Evolutionary conservation across 169 alveolate species (phyloP).

Genomic region (Eimeria acervulina): DNA sequence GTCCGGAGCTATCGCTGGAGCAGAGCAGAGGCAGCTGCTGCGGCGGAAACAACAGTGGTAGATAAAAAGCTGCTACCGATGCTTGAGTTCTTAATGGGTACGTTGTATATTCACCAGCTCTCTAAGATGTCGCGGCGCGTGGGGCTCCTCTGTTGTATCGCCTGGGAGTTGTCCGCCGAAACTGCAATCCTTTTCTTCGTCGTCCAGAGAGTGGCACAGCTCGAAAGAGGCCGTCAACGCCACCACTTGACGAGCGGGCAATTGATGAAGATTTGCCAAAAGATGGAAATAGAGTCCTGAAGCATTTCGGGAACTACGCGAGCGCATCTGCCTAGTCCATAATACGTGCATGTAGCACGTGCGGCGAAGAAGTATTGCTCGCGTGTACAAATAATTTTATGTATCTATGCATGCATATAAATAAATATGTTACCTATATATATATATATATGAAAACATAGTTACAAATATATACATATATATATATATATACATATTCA

Average conservation of each 20-base stretch:
- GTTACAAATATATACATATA: neutral
- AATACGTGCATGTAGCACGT: neutral
- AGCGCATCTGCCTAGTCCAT: neutral
- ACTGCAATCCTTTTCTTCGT: neutral
- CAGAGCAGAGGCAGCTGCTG: neutral
- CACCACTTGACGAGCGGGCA: slow-evolving; percentile 14
- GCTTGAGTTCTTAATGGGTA: neutral
- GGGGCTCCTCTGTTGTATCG: neutral
- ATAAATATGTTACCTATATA: neutral
- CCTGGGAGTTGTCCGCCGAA: neutral
- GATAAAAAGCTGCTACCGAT: neutral
- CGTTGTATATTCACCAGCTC: neutral
- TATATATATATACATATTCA: too few relatives aligned
- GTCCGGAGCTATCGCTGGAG: neutral
- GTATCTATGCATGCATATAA: neutral
- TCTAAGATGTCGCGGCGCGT: neutral
- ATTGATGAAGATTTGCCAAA: slow-evolving; percentile 41
- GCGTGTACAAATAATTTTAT: too few relatives aligned
- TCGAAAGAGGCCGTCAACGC: slow-evolving; percentile 38
- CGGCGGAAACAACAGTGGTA: neutral
- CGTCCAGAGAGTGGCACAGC: slow-evolving; percentile 27
- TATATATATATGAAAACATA: too few relatives aligned
- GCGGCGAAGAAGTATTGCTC: too few relatives aligned
- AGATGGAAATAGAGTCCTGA: slow-evolving; percentile 35
- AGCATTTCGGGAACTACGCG: neutral